Conservation (phyloP, 495 filamentous ascomycete genomes). For the Ascobolus immersus region DNA sequence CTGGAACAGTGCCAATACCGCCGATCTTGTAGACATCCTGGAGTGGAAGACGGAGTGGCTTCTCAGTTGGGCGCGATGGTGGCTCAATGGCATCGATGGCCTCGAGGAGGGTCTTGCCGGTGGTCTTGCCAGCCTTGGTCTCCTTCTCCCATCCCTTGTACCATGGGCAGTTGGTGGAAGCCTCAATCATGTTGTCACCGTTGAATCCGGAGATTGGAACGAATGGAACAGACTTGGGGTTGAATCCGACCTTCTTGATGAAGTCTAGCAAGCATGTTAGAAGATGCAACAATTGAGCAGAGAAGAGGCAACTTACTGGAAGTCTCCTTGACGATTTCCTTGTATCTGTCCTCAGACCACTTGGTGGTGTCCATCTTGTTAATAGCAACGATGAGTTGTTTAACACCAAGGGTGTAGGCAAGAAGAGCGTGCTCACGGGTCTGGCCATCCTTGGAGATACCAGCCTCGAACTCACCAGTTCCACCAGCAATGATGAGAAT, state of each 20-base stretch:
- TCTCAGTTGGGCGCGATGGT: conserved; percentile 78
- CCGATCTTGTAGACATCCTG: conserved; percentile 99
- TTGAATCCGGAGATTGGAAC: conserved; percentile 99
- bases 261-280: no score
- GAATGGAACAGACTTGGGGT: conserved; percentile 93
- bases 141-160: conserved; percentile 99
- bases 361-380: conserved; percentile 99
- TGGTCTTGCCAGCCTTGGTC: conserved; percentile 68
- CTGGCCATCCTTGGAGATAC: conserved; percentile 99
- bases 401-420: conserved; percentile 98
- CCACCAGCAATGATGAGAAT: conserved; percentile 99
- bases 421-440: conserved; percentile 99
- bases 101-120: conserved; percentile 95
- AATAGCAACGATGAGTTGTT: conserved; percentile 98
- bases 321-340: conserved; percentile 99
- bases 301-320: no score
- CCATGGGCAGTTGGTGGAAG: conserved; percentile 88
- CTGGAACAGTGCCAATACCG: conserved; percentile 97
- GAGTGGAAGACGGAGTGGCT: conserved; percentile 97
- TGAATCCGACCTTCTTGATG: conserved; percentile 99
- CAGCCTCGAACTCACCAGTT: conserved; percentile 99
- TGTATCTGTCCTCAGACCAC: conserved; percentile 87
- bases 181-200: conserved; percentile 98
- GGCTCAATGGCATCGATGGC: conserved; percentile 93
- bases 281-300: no score